These are phyloP conservation scores for Tolypocladium tundrense DNA, from an alignment of 2,329 filamentous ascomycete species.

Conservation along the genomic window DNA sequence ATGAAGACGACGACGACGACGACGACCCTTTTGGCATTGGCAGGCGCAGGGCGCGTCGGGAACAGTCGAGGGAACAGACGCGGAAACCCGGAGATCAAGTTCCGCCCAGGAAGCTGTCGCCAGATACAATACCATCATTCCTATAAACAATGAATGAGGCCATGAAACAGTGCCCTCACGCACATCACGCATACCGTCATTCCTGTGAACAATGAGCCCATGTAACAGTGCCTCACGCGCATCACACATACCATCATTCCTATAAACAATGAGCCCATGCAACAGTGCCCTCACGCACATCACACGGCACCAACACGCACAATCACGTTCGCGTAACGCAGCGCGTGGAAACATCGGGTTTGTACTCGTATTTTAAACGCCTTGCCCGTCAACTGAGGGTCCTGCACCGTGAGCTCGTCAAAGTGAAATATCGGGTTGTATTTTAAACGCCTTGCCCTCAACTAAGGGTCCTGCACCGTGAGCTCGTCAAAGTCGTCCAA, in stretches of 20 bases:
- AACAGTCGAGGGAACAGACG: slow-evolving; percentile 18
- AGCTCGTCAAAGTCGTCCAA: slow-evolving; percentile 92
- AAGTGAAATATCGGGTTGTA: slow-evolving; percentile 39
- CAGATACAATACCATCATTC: slow-evolving; percentile 27
- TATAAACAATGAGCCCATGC: too few relatives aligned
- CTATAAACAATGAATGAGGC: slow-evolving; percentile 11
- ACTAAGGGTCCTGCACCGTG: slow-evolving; percentile 26
- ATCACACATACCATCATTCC: too few relatives aligned
- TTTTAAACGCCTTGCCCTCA: slow-evolving; percentile 22
- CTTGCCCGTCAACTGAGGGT: slow-evolving; percentile 14
- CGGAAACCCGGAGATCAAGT: slow-evolving; percentile 9
- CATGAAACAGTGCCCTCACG: too few relatives aligned
- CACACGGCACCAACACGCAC: background rate
- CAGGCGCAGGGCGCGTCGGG: slow-evolving; percentile 17
- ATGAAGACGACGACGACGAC: slow-evolving; percentile 16
- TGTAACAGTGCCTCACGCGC: too few relatives aligned
- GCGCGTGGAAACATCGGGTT: background rate
- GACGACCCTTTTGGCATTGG: slow-evolving; percentile 26
- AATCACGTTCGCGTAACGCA: background rate
- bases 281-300: background rate
- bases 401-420: slow-evolving; percentile 59
- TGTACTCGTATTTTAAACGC: slow-evolving; percentile 6
- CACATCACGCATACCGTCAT: too few relatives aligned
- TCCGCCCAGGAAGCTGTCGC: slow-evolving; percentile 8
- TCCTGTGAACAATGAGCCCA: too few relatives aligned